phyloP scores from a whole-genome alignment of 192 early-diverging fungal species.

The Backusella westeae region DNA sequence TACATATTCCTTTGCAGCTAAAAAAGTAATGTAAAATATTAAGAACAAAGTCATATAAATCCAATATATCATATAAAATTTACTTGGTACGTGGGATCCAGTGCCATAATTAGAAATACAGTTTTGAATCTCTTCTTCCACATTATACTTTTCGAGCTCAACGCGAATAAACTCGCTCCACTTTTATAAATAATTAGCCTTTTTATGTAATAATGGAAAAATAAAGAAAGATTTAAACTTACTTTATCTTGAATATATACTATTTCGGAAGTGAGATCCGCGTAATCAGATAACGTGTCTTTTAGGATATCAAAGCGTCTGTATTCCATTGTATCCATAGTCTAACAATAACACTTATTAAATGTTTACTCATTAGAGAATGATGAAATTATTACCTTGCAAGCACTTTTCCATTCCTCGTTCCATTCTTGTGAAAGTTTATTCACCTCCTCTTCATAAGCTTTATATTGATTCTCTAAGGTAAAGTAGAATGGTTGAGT shows the following conservation, averaged over 20 bases:
- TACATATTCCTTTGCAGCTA: slow-evolving; percentile 21
- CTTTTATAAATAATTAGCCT: not conserved
- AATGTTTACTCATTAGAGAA: not conserved
- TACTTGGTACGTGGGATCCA: slow-evolving; percentile 9
- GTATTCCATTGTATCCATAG: slow-evolving; percentile 22
- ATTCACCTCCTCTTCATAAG: slow-evolving; percentile 9
- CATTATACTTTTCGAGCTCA: slow-evolving; percentile 16
- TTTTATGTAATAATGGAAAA: not conserved
- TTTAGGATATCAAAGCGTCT: slow-evolving; percentile 22
- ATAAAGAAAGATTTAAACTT: not conserved
- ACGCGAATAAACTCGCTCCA: slow-evolving; percentile 25
- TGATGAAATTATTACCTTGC: slow-evolving; percentile 10
- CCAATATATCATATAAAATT: not conserved
- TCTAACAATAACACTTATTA: not conserved
- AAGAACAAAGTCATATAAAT: not conserved
- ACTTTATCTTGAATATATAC: slow-evolving; percentile 24
- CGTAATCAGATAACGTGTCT: slow-evolving; percentile 22
- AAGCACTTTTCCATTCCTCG: slow-evolving; percentile 15
- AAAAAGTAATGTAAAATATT: not conserved
- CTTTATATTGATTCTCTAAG: slow-evolving; percentile 21
- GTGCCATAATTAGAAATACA: slow-evolving; percentile 2
- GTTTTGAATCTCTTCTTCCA: slow-evolving; percentile 13
- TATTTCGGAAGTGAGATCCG: slow-evolving; percentile 20
- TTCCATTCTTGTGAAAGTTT: slow-evolving; percentile 21
- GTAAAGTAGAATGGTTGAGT: not conserved